phyloP scores from a whole-genome alignment of 108 stramenopile genomes.

The Cyclotella distinguenda region DNA sequence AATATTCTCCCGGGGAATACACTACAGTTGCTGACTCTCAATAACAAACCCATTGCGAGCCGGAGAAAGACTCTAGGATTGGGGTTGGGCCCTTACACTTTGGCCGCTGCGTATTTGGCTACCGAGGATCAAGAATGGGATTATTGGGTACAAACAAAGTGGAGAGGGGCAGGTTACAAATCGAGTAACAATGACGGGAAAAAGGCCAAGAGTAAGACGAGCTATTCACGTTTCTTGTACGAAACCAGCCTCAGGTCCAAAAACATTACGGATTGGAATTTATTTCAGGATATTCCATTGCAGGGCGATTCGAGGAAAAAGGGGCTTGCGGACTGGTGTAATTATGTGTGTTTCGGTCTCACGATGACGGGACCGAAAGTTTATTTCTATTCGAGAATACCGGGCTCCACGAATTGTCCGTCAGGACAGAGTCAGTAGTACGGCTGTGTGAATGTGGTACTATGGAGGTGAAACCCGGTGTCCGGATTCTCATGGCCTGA shows the following conservation, averaged over 20 bases:
- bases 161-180: not conserved
- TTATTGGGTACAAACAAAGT: not conserved
- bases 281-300: conserved; percentile 9
- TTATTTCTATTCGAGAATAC: conserved; percentile 17
- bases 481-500: too few relatives aligned
- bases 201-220: conserved; percentile 3
- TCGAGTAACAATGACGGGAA: not conserved
- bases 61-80: not conserved
- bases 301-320: conserved; percentile 4
- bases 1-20: not conserved
- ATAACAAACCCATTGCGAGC: conserved; percentile 9
- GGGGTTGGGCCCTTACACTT: conserved; percentile 12
- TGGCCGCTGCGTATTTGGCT: conserved; percentile 4
- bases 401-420: conserved; percentile 12
- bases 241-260: conserved; percentile 5
- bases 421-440: too few relatives aligned
- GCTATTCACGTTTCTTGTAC: conserved; percentile 11
- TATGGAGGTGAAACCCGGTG: too few relatives aligned
- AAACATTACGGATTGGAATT: not conserved
- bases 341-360: conserved; percentile 14
- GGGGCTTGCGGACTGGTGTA: conserved; percentile 11
- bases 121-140: conserved; percentile 7
- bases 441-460: too few relatives aligned
- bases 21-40: not conserved
- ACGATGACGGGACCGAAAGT: too few relatives aligned